Conservation (phyloP, 257 asterid genomes). For the Capsicum baccatum region DNA sequence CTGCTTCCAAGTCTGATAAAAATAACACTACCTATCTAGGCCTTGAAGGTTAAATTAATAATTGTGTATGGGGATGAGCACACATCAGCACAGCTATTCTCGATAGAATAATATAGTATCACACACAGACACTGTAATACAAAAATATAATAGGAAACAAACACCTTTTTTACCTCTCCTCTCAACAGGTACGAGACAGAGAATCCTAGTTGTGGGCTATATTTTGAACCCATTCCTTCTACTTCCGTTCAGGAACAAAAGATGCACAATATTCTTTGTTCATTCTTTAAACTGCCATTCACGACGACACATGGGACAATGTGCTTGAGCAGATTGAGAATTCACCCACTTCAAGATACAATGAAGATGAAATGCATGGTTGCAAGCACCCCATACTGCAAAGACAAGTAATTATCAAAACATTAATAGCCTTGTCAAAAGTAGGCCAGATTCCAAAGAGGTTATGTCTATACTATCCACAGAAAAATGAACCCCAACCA, state of each 20-base stretch:
- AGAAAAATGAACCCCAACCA: neutral
- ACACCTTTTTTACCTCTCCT: neutral
- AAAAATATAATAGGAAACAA: neutral
- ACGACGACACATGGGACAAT: conserved; percentile 96
- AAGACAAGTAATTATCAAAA: conserved; percentile 2
- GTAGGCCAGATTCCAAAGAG: neutral
- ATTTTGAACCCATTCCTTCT: neutral
- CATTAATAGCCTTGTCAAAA: neutral
- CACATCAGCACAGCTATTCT: neutral
- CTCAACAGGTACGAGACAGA: neutral
- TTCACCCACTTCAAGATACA: conserved; percentile 98
- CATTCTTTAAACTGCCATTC: conserved; percentile 94
- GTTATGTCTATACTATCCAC: neutral
- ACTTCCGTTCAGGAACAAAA: conserved; percentile 16
- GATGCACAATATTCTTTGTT: conserved; percentile 17
- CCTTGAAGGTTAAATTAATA: neutral
- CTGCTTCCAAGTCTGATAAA: neutral
- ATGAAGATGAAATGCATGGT: conserved; percentile 96
- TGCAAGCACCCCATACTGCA: conserved; percentile 93
- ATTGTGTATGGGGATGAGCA: neutral
- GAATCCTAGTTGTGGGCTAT: neutral
- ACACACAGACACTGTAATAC: neutral
- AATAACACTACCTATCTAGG: neutral
- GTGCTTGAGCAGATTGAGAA: conserved; percentile 89
- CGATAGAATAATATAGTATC: neutral